phyloP scores from a whole-genome alignment of 441 rosid genomes.

The Melastoma candidum region DNA sequence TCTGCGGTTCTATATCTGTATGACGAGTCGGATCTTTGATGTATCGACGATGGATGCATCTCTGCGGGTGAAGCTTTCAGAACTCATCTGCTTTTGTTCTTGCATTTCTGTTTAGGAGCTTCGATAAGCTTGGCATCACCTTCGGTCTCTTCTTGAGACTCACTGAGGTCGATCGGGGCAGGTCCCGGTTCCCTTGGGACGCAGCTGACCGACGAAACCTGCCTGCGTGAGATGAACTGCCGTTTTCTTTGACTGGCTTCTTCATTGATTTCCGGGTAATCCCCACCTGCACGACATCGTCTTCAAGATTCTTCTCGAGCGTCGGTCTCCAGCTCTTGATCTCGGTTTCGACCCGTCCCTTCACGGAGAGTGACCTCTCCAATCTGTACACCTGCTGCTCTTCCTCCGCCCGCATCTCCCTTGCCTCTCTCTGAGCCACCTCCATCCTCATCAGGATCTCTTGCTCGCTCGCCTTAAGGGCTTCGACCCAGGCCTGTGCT shows the following conservation, averaged over 20 bases:
- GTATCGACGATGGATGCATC: no score
- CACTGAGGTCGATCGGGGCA: slow-evolving; percentile 15
- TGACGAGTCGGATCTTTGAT: no score
- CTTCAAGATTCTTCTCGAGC: slow-evolving; percentile 17
- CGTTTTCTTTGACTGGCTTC: slow-evolving; percentile 18
- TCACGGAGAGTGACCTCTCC: slow-evolving; percentile 38
- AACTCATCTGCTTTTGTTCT: background rate
- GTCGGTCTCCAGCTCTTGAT: slow-evolving; percentile 23
- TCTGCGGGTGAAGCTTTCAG: no score
- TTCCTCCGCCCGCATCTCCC: slow-evolving; percentile 41
- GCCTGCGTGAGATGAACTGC: slow-evolving; percentile 27
- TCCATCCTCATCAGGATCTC: slow-evolving; percentile 55
- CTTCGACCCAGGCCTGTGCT: slow-evolving; percentile 80
- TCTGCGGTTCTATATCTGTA: no score
- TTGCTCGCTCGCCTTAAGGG: slow-evolving; percentile 61
- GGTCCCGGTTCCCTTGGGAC: no score
- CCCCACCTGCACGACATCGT: slow-evolving; percentile 14
- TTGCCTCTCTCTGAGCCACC: slow-evolving; percentile 30
- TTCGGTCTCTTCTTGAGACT: slow-evolving; percentile 46
- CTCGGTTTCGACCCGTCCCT: slow-evolving; percentile 38
- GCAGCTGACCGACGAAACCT: slow-evolving; percentile 26
- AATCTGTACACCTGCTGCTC: slow-evolving; percentile 33
- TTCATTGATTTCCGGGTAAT: slow-evolving; percentile 22
- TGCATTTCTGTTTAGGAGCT: slow-evolving; percentile 25
- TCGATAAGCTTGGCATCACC: slow-evolving; percentile 47